Conservation (phyloP, 208 protist species). For the Crithidia sp. region DNA sequence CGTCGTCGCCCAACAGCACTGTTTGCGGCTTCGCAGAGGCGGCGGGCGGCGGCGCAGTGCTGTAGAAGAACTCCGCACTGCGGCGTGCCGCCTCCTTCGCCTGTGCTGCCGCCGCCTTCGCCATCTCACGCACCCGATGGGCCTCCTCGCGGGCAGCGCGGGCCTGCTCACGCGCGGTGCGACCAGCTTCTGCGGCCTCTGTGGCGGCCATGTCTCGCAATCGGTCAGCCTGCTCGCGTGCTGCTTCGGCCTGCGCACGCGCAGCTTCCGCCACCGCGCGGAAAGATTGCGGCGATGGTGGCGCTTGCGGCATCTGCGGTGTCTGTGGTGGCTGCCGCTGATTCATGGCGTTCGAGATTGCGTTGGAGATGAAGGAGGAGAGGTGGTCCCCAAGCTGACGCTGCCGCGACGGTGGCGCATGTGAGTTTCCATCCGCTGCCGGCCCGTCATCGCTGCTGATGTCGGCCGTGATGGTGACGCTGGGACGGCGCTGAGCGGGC, state of each 20-base stretch:
- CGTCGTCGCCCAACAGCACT: neutral
- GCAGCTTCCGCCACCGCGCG: neutral
- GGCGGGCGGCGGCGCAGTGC: neutral
- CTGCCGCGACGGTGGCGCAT: no score
- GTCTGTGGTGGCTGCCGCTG: slow-evolving; percentile 9
- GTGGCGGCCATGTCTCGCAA: neutral
- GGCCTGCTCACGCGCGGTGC: neutral
- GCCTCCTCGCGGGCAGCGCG: neutral
- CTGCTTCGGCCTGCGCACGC: neutral
- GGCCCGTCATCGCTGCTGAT: neutral
- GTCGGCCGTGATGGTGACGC: no score
- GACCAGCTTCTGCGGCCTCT: neutral
- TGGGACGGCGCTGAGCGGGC: no score
- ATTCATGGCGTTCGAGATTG: slow-evolving; percentile 18
- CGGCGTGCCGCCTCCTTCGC: neutral
- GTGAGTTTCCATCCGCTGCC: no score
- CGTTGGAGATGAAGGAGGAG: slow-evolving; percentile 3
- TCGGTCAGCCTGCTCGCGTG: neutral
- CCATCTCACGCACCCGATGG: neutral
- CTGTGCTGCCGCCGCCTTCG: neutral
- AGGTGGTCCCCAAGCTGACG: neutral
- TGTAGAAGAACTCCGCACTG: neutral
- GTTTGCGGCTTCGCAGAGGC: neutral
- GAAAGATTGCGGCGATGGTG: neutral
- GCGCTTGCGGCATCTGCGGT: neutral